Conservation (phyloP, 371 early-diverging fungal genomes). For the Zychaea mexicana region DNA sequence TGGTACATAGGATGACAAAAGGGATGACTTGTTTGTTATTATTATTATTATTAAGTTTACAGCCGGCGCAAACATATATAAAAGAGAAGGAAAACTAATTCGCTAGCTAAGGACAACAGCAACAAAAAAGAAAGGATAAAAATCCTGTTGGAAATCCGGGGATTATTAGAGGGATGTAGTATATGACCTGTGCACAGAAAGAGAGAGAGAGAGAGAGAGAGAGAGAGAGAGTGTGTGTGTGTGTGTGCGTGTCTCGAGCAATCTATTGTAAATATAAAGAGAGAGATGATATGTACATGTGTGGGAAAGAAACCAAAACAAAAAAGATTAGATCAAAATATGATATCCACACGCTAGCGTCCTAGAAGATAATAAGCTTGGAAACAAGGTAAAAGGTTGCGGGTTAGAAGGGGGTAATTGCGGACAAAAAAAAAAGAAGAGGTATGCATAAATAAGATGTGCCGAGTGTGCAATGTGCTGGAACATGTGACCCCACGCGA, state of each 20-base stretch:
- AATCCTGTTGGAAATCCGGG: too few species aligned
- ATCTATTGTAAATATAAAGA: not conserved
- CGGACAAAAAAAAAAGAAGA: too few species aligned
- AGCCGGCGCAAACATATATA: too few species aligned
- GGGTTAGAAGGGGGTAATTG: not conserved
- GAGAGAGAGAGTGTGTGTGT: not conserved
- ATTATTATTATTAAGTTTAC: too few species aligned
- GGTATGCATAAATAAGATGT: too few species aligned
- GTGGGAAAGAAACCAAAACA: not conserved
- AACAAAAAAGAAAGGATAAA: too few species aligned
- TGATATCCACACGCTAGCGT: too few species aligned
- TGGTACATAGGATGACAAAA: too few species aligned
- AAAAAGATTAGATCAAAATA: not conserved
- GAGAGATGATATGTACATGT: slow-evolving; percentile 5
- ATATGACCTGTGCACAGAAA: not conserved
- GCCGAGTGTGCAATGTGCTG: not conserved
- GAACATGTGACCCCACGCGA: not conserved
- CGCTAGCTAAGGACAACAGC: too few species aligned
- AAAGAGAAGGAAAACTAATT: too few species aligned
- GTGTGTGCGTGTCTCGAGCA: not conserved
- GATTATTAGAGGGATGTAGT: not conserved
- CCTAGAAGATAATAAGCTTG: not conserved
- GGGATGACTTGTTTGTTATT: too few species aligned
- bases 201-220: not conserved
- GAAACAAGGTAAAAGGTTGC: not conserved